Evolutionary conservation across 371 early-diverging fungal species (phyloP), one percentile per base, ranked within the genome.

Genomic region (Cokeromyces recurvatus): DNA sequence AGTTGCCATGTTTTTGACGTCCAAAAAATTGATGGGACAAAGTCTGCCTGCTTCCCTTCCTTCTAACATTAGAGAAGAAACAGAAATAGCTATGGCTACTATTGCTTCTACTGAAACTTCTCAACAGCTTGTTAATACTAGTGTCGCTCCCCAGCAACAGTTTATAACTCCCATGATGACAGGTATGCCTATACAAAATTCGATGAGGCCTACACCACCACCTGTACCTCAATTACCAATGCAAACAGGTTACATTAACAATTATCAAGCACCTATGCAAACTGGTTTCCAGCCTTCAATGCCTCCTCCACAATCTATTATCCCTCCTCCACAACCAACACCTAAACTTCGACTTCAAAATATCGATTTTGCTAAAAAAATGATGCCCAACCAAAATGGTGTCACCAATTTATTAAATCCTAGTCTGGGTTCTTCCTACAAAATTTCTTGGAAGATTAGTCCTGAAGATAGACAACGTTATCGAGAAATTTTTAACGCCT

Each of bases 401-500:
- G 51, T 48, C 7, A 55, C 48, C 17, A 68, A 68, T n/a, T 27
- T 72, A 8, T 32, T 68, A 0, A 46, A 55, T 14, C 64, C 66
- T 29, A 48, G 55, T 29, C 42, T 60, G 4, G 62, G 59, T 11
- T 56, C 56, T 12, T 34, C 47, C 7, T 51, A 62, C 7, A 44
- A 38, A n/a, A 47, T 66, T 5, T 61, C 68, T 31, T 92, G 93
- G 95, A 87, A 85, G 17, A 87, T 95, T 22, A 77, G 86, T 10
- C 76, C 80, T 3, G 78, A 79, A 17, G 96, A 95, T 54, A 86
- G 85, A 53, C 81, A 79, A 3, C 79, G 81, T 23, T 93, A 91
- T 53, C 87, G 89, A 43, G 76, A 80, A 19, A 86, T 92, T 41
- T 95, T 95, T 62, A 76, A 81, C 27, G 85, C 85, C 4, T 92